A percentile compares a stretch with the other conserved stretches of the same genome.
Evolutionary conservation across 148 eudicot species (phyloP).

Genomic region (Persicaria tinctoria): DNA sequence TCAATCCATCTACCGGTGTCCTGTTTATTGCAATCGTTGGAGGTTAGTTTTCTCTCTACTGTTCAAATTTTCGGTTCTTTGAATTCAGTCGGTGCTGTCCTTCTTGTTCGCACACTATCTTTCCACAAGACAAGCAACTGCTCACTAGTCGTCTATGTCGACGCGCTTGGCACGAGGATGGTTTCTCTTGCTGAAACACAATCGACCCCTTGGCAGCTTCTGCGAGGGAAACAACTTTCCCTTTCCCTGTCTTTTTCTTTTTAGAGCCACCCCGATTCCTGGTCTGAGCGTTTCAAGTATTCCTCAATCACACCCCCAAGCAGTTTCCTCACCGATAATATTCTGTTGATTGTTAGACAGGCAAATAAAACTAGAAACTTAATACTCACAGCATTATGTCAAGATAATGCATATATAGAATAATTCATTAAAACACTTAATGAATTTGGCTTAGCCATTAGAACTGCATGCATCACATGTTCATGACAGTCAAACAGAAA

Average conservation of each 20-base stretch:
- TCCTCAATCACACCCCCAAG: constrained; percentile 63
- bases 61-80: too few species aligned
- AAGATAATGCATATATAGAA: neutral
- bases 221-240: constrained; percentile 67
- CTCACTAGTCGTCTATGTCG: constrained; percentile 69
- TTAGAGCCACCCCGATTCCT: constrained; percentile 41
- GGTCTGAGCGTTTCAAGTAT: constrained; percentile 41
- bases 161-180: constrained; percentile 94
- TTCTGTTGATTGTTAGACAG: constrained; percentile 41
- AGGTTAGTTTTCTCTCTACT: too few species aligned
- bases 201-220: constrained; percentile 96
- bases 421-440: neutral
- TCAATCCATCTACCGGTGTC: too few species aligned
- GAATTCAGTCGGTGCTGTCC: constrained; percentile 32
- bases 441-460: neutral
- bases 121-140: constrained; percentile 97
- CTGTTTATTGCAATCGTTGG: too few species aligned
- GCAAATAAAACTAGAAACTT: constrained; percentile 2
- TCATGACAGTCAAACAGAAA: neutral
- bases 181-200: constrained; percentile 87
- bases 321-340: constrained; percentile 85
- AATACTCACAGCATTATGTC: neutral
- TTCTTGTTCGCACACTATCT: constrained; percentile 97
- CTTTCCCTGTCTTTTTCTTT: constrained; percentile 70
- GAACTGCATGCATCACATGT: neutral